Evolutionary conservation across 1,284 basidiomycete genomes (phyloP).

Genomic region (Leccinum holopus): DNA sequence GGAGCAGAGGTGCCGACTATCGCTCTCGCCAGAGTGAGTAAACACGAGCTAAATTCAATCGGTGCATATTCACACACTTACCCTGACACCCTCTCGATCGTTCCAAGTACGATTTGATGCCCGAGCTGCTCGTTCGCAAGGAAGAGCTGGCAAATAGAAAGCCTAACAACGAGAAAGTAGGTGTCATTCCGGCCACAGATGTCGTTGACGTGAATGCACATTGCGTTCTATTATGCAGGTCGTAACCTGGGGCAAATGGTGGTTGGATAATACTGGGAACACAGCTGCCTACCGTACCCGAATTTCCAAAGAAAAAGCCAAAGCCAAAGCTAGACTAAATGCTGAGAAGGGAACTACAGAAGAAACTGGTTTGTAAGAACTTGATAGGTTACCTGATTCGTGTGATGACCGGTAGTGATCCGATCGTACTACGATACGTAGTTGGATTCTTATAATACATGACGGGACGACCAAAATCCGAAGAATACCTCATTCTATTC

Average conservation of each 20-base stretch:
- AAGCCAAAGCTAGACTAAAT: slow-evolving; percentile 1
- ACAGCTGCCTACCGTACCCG: slow-evolving; percentile 19
- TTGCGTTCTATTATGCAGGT: neutral
- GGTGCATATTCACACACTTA: neutral
- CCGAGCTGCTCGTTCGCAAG: slow-evolving; percentile 12
- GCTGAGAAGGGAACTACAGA: neutral
- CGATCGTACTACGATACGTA: neutral
- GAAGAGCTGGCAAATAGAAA: neutral
- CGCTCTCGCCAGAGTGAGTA: slow-evolving; percentile 12
- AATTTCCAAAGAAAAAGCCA: slow-evolving; percentile 11
- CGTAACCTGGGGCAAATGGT: slow-evolving; percentile 15
- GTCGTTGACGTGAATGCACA: neutral
- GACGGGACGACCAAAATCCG: too few relatives aligned
- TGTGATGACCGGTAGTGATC: neutral
- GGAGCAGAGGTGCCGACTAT: slow-evolving; percentile 20
- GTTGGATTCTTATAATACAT: neutral
- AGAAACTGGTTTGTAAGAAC: slow-evolving; percentile 1
- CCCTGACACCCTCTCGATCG: slow-evolving; percentile 15
- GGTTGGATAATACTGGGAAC: slow-evolving; percentile 18
- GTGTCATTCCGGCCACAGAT: neutral
- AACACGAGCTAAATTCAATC: neutral
- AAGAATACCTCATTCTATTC: too few relatives aligned
- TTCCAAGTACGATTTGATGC: slow-evolving; percentile 17
- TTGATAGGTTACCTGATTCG: neutral
- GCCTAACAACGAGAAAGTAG: neutral